Percentiles rank a stretch among this genome's conserved stretches.
Evolutionary conservation across 1,139 yeast species (phyloP).

Genomic region (Torulaspora globosa): DNA sequence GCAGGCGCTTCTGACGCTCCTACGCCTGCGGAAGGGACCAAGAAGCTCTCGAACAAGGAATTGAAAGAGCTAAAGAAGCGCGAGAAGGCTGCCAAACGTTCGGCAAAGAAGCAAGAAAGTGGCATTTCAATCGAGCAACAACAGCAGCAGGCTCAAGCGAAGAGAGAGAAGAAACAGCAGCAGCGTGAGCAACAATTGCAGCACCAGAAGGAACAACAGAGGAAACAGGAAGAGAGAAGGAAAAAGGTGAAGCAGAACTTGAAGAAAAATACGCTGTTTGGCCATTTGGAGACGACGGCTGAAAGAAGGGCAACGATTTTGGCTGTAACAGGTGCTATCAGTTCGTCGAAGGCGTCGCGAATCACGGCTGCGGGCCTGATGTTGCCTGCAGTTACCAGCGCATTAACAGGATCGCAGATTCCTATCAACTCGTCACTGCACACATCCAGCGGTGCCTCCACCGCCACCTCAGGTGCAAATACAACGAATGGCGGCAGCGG

Average conservation of each 20-base stretch:
- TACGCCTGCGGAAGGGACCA: conserved; percentile 17
- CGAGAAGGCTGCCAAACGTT: conserved; percentile 83
- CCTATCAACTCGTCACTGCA: conserved; percentile 19
- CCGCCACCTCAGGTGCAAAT: conserved; percentile 19
- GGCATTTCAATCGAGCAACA: conserved; percentile 38
- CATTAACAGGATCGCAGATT: conserved; percentile 25
- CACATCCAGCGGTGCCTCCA: conserved; percentile 4
- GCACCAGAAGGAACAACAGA: conserved; percentile 24
- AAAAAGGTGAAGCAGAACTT: conserved; percentile 46
- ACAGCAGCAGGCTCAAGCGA: conserved; percentile 35
- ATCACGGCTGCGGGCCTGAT: conserved; percentile 37
- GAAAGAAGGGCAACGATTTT: conserved; percentile 60
- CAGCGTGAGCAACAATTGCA: conserved; percentile 30
- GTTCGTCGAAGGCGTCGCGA: conserved; percentile 33
- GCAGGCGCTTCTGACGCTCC: conserved; percentile 1
- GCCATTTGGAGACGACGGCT: conserved; percentile 82
- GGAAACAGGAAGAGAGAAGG: conserved; percentile 39
- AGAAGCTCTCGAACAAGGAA: conserved; percentile 66
- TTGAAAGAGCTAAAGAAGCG: conserved; percentile 81
- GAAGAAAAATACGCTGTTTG: conserved; percentile 55
- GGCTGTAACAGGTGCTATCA: conserved; percentile 38
- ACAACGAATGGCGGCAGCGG: conserved; percentile 8
- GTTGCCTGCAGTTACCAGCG: conserved; percentile 33
- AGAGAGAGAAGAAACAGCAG: conserved; percentile 37
- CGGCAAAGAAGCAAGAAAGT: conserved; percentile 37